These are phyloP conservation scores for Angophora floribunda DNA, from an alignment of 345 rosid species.

Conservation along the genomic window DNA sequence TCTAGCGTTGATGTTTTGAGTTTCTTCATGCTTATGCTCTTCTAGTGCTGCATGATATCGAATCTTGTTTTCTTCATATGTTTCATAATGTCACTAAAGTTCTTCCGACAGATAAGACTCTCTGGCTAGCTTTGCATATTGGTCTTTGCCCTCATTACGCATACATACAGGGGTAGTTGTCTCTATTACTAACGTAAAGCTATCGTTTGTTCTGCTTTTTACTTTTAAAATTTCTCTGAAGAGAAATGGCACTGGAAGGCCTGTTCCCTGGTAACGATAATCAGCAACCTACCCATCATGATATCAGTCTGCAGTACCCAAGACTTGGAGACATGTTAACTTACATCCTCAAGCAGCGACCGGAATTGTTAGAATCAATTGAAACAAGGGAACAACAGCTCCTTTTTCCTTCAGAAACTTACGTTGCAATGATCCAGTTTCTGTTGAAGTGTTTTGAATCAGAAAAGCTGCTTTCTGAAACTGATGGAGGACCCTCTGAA, in stretches of 20 bases:
- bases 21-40: background rate
- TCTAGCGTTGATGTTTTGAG: background rate
- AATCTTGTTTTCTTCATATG: background rate
- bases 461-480: slow-evolving; percentile 46
- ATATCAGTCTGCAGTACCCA: slow-evolving; percentile 43
- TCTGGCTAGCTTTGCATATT: background rate
- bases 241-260: slow-evolving; percentile 87
- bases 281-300: slow-evolving; percentile 24
- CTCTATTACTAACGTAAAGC: background rate
- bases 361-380: slow-evolving; percentile 49
- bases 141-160: background rate
- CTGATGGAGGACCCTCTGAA: slow-evolving; percentile 39
- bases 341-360: slow-evolving; percentile 69
- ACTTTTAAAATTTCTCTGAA: slow-evolving; percentile 3
- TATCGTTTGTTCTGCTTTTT: background rate
- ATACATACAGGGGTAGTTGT: background rate
- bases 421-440: slow-evolving; percentile 60
- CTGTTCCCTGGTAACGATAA: slow-evolving; percentile 52
- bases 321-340: slow-evolving; percentile 56
- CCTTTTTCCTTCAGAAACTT: slow-evolving; percentile 55
- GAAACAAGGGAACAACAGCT: slow-evolving; percentile 61
- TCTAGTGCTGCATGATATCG: background rate
- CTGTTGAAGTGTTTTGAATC: slow-evolving; percentile 75
- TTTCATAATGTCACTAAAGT: background rate
- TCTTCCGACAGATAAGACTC: rapidly evolving